Conservation (phyloP, 2,329 filamentous ascomycete species). For the Cryphonectria nitschkei region DNA sequence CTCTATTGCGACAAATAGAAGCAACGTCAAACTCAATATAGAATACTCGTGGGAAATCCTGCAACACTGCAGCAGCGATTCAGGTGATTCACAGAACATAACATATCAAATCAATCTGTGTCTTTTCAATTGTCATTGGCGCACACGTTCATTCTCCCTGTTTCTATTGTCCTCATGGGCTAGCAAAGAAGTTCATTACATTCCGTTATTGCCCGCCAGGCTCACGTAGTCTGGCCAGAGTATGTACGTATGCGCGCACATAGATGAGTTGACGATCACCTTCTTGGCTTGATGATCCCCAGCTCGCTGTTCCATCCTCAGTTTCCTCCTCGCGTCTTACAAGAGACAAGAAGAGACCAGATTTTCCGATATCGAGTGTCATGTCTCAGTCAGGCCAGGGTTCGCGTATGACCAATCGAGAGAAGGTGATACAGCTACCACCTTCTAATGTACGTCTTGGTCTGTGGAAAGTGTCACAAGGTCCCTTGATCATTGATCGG, state of each 20-base stretch:
- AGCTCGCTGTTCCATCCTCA: not conserved
- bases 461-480: not conserved
- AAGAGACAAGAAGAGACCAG: not conserved
- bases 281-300: not conserved
- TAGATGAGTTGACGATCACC: not conserved
- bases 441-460: not conserved
- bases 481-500: not conserved
- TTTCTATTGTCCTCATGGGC: too few relatives aligned
- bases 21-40: too few relatives aligned
- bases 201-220: too few relatives aligned
- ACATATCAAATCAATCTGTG: not conserved
- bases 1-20: too few relatives aligned
- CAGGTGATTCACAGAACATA: not conserved
- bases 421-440: not conserved
- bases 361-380: not conserved
- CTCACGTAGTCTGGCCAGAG: not conserved
- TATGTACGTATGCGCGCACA: not conserved
- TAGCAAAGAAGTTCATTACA: too few relatives aligned
- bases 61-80: too few relatives aligned
- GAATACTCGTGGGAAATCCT: too few relatives aligned
- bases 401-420: not conserved
- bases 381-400: not conserved
- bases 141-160: not conserved
- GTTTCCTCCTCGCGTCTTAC: not conserved
- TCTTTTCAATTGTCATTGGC: not conserved